Evolutionary conservation across 2,329 filamentous ascomycete species (phyloP), one percentile per base, ranked within the genome.

Genomic region (Thelonectria rubi): DNA sequence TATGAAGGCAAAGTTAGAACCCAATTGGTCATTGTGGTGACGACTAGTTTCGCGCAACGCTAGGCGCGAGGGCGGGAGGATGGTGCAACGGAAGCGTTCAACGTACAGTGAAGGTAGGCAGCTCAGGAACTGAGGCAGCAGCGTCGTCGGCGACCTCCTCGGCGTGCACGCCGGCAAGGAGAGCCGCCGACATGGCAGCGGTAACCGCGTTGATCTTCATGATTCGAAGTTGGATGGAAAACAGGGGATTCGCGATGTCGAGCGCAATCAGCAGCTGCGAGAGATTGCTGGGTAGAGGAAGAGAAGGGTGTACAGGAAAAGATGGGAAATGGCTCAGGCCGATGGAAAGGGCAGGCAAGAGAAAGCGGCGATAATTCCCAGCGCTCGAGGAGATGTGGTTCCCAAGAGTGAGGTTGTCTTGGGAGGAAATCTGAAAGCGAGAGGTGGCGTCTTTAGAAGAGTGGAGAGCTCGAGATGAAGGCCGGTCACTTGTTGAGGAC

Each of bases 81-180:
- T 17, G 24, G 15, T 30, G 26, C 26, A 32, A 7, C 34, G 34
- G 15, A 12, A 30, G 24, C 6, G 57, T 26, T 47, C 52, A 64
- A 84, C 93, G 83, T 85, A 97, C 94, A 68, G 93, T 97, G 77
- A 97, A 97, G 59, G 88, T 91, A 48, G 94, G 91, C 72, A 92
- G 87, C 76, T 89, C 84, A 60, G 90, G 82, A 52, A 85, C 78
- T 52, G 84, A 82, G 57, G 86, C 80, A 60, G 89, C 64, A 7
- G 70, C 69, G 32, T 70, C 83, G 18, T 88, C 84, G 75, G 90
- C 86, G 61, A 84, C 82, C 68, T 91, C 88, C 67, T 91, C 90
- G 66, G 88, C 87, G 69, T 88, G 85, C 74, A 89, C 89, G 77
- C 88, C 86, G 69, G 89, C 90, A 75, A 91, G 79, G 69, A 93